These are phyloP conservation scores for Daldinia eschscholtzii DNA, from an alignment of 2,329 filamentous ascomycete species.

Conservation along the genomic window DNA sequence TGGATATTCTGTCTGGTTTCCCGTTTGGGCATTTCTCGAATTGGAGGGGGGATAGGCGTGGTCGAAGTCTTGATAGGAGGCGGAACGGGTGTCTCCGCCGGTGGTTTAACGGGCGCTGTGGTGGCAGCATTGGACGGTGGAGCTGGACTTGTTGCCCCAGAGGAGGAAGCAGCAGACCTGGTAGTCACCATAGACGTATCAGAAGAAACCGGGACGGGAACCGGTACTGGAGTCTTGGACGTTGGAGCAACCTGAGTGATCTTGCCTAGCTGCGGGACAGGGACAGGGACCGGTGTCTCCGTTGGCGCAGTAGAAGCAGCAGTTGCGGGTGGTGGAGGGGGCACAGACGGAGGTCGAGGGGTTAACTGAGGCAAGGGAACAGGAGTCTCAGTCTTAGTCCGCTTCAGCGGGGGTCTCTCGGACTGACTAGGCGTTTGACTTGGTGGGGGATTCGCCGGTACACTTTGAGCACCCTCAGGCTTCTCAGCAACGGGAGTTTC, in stretches of 20 bases:
- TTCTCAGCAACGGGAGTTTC: slow-evolving; percentile 51
- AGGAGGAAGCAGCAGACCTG: slow-evolving; percentile 47
- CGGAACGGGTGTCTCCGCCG: slow-evolving; percentile 60
- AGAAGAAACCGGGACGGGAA: slow-evolving; percentile 48
- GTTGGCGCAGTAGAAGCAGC: slow-evolving; percentile 35
- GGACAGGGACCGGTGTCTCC: slow-evolving; percentile 53
- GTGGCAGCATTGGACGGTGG: slow-evolving; percentile 55
- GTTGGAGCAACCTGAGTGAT: slow-evolving; percentile 43
- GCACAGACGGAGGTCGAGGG: slow-evolving; percentile 52
- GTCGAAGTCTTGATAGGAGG: slow-evolving; percentile 53
- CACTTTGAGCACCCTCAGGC: slow-evolving; percentile 41
- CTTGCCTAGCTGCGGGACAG: slow-evolving; percentile 51
- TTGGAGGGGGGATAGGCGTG: slow-evolving; percentile 56
- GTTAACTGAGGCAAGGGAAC: slow-evolving; percentile 61
- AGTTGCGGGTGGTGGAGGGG: slow-evolving; percentile 43
- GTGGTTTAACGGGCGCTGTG: slow-evolving; percentile 53
- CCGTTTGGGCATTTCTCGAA: slow-evolving; percentile 55
- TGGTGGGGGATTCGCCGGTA: slow-evolving; percentile 17
- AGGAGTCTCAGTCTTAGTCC: slow-evolving; percentile 69
- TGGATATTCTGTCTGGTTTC: slow-evolving; percentile 63
- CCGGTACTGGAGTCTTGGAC: slow-evolving; percentile 54
- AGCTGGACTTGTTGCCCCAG: slow-evolving; percentile 48
- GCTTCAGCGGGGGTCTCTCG: slow-evolving; percentile 60
- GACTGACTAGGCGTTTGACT: slow-evolving; percentile 41
- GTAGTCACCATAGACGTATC: slow-evolving; percentile 48